Conservation (phyloP, 1,284 basidiomycete species). For the Rhodotorula sp. region DNA sequence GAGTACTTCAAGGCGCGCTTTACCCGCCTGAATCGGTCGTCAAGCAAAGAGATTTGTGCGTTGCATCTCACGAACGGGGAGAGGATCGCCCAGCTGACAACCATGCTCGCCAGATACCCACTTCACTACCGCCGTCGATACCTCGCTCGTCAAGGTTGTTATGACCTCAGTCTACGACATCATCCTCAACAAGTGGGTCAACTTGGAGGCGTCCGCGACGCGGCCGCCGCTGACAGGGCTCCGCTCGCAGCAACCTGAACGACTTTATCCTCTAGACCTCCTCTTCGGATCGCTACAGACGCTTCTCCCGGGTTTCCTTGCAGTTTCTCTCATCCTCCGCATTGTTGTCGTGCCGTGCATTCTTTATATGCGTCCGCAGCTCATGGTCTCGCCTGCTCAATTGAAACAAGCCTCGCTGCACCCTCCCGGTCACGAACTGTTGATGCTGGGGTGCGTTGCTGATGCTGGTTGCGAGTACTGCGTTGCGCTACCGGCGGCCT, state of each 20-base stretch:
- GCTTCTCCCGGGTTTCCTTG: background rate
- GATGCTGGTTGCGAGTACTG: too few relatives aligned
- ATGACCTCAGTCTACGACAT: slow-evolving; percentile 57
- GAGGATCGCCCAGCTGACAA: background rate
- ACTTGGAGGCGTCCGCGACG: background rate
- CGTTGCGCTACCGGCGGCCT: too few relatives aligned
- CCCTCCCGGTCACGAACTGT: background rate
- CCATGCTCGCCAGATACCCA: slow-evolving; percentile 52
- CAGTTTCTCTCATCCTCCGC: background rate
- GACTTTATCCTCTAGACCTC: slow-evolving; percentile 11
- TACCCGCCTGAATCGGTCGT: slow-evolving; percentile 73
- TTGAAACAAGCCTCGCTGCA: too few relatives aligned
- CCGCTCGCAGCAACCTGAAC: slow-evolving; percentile 20
- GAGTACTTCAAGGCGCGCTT: slow-evolving; percentile 90
- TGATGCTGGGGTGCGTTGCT: background rate
- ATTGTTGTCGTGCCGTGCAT: background rate
- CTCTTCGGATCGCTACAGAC: background rate
- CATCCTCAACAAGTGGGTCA: slow-evolving; percentile 15
- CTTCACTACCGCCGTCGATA: slow-evolving; percentile 90
- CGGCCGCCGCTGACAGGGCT: background rate
- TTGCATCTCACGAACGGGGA: slow-evolving; percentile 50
- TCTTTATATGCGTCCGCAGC: too few relatives aligned
- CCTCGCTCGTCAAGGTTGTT: slow-evolving; percentile 81
- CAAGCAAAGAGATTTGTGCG: slow-evolving; percentile 89
- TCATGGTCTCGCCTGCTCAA: too few relatives aligned